Evolutionary conservation across 495 filamentous ascomycete species (phyloP).

Genomic region (Immersiella caudata): DNA sequence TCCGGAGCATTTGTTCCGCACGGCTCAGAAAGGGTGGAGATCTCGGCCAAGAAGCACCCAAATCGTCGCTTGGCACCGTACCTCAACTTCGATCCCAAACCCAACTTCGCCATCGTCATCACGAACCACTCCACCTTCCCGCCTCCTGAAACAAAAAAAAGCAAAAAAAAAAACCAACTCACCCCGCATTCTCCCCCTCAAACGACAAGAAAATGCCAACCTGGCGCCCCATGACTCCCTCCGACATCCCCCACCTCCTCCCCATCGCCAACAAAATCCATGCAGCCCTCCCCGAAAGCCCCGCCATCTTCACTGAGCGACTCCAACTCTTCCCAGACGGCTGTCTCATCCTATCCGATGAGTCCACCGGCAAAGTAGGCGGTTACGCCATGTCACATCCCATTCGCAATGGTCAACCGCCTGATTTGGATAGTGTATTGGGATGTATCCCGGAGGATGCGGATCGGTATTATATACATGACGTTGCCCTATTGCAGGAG

Average conservation of each 20-base stretch:
- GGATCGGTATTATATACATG: constrained; percentile 46
- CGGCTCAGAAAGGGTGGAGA: no score
- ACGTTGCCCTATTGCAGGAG: constrained; percentile 37
- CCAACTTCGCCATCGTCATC: no score
- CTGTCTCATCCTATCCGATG: neutral
- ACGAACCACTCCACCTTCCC: no score
- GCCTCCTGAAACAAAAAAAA: no score
- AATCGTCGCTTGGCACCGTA: no score
- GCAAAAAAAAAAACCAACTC: no score
- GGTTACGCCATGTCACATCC: constrained; percentile 45
- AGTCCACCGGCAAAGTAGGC: neutral
- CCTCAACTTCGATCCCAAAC: no score
- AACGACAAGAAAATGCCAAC: neutral
- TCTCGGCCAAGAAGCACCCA: no score
- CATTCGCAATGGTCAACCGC: constrained; percentile 36
- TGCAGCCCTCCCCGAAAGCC: constrained; percentile 29
- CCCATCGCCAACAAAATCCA: constrained; percentile 31
- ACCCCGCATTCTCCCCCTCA: no score
- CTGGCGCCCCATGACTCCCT: constrained; percentile 18
- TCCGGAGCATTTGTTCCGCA: no score
- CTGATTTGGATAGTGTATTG: constrained; percentile 37
- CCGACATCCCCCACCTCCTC: constrained; percentile 26
- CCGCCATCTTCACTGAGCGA: constrained; percentile 30
- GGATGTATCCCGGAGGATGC: constrained; percentile 31
- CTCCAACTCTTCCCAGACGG: constrained; percentile 2